Evolutionary conservation across 228 moss, liverwort and hornwort species (phyloP).

Genomic region (Sphagnum magellanicum): DNA sequence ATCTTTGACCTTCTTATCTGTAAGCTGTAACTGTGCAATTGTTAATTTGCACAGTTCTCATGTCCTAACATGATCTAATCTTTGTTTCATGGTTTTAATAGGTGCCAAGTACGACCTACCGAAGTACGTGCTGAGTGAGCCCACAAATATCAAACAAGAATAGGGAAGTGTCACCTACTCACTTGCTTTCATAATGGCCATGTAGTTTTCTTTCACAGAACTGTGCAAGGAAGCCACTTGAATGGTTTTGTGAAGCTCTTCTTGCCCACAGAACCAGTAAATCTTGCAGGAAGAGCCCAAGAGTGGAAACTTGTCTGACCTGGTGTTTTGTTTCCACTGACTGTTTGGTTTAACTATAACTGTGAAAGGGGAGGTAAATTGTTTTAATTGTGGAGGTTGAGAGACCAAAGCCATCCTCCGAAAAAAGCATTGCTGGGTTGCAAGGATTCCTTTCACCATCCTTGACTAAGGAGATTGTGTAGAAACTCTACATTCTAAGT

Average conservation of each 20-base stretch:
- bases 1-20: not conserved
- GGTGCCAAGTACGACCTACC: constrained; percentile 99
- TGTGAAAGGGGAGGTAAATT: too few relatives aligned
- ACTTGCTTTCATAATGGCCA: constrained; percentile 8
- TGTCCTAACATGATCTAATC: not conserved
- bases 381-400: too few relatives aligned
- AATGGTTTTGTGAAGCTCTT: too few relatives aligned
- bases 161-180: constrained; percentile 12
- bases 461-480: constrained; percentile 34
- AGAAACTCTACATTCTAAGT: not conserved
- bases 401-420: constrained; percentile 1
- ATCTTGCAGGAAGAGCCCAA: too few relatives aligned
- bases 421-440: constrained; percentile 11
- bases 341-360: too few relatives aligned
- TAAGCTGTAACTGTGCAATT: not conserved
- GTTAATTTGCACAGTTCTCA: not conserved
- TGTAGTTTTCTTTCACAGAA: not conserved
- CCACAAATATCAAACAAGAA: constrained; percentile 85
- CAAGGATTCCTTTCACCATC: constrained; percentile 10
- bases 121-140: constrained; percentile 93
- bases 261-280: too few relatives aligned
- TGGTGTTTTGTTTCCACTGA: too few relatives aligned
- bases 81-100: constrained; percentile 9
- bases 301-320: too few relatives aligned
- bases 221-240: not conserved